These are phyloP conservation scores for Basipetospora chlamydospora DNA, from an alignment of 2,329 filamentous ascomycete species.

Conservation along the genomic window DNA sequence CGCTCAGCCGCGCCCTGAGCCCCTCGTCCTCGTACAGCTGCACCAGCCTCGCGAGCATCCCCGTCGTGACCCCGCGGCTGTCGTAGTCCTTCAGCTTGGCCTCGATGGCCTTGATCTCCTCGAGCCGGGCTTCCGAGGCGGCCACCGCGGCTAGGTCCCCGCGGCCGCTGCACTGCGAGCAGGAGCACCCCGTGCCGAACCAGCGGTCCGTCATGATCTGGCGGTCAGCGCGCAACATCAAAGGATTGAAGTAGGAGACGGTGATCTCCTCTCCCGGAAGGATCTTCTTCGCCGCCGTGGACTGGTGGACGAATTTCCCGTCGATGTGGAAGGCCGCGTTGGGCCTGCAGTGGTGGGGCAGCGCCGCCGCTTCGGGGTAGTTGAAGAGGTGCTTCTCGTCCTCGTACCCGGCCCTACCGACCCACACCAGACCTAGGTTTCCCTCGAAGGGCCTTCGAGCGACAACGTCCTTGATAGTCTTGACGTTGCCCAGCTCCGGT, in stretches of 20 bases:
- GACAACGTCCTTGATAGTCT: slow-evolving; percentile 4
- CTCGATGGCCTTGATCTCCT: slow-evolving; percentile 17
- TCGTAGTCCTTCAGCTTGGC: slow-evolving; percentile 3
- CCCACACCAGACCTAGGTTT: slow-evolving; percentile 2
- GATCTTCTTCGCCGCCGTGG: slow-evolving; percentile 24
- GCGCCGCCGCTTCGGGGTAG: neutral
- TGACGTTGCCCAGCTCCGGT: neutral
- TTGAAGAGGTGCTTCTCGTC: slow-evolving; percentile 4
- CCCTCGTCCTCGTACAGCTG: slow-evolving; percentile 25
- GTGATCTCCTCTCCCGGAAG: slow-evolving; percentile 26
- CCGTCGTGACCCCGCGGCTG: slow-evolving; percentile 7
- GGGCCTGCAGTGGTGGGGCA: slow-evolving; percentile 25
- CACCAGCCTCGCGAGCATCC: slow-evolving; percentile 24
- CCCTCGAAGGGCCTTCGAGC: slow-evolving; percentile 1
- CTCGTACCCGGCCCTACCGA: neutral
- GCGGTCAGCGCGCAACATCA: slow-evolving; percentile 13
- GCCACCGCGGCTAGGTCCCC: slow-evolving; percentile 8
- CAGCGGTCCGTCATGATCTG: slow-evolving; percentile 18
- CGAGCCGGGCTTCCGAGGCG: slow-evolving; percentile 23
- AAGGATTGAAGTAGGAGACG: slow-evolving; percentile 24
- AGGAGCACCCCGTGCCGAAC: slow-evolving; percentile 24
- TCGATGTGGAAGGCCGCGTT: slow-evolving; percentile 29
- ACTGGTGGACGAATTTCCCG: slow-evolving; percentile 21
- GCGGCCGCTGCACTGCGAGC: slow-evolving; percentile 21
- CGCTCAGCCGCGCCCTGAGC: slow-evolving; percentile 18